Conservation (phyloP, 1,284 basidiomycete species). For the Trametes versicolor region DNA sequence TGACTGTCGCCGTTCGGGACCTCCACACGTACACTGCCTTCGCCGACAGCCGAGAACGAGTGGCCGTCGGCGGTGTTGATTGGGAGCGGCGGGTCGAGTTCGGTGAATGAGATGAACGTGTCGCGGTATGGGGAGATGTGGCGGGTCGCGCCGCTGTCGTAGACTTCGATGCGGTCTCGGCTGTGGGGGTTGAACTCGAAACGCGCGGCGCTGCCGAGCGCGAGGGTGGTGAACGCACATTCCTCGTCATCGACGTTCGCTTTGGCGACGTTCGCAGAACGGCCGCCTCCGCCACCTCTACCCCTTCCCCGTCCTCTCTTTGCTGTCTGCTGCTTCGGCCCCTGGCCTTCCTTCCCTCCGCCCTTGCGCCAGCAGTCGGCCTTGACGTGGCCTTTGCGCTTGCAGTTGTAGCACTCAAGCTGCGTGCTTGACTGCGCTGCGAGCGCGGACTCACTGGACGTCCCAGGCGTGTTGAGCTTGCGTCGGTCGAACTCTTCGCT, state of each 20-base stretch:
- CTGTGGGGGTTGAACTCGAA: not conserved
- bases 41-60: conserved; percentile 44
- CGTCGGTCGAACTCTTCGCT: conserved; percentile 36
- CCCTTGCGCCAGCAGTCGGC: conserved; percentile 37
- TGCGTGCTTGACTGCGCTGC: conserved; percentile 5
- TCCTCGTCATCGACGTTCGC: conserved; percentile 15
- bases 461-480: conserved; percentile 1
- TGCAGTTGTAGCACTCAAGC: conserved; percentile 39
- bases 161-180: conserved; percentile 37
- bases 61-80: conserved; percentile 47
- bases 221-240: conserved; percentile 16
- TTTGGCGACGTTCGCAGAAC: conserved; percentile 16
- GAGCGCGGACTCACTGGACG: conserved; percentile 17
- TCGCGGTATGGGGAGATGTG: conserved; percentile 48
- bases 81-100: conserved; percentile 36
- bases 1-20: conserved; percentile 43
- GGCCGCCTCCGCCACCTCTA: conserved; percentile 6
- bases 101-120: conserved; percentile 35
- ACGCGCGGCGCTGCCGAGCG: not conserved
- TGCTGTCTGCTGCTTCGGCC: conserved; percentile 25
- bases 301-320: not conserved
- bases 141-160: conserved; percentile 47
- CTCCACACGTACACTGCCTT: conserved; percentile 44
- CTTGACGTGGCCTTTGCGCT: conserved; percentile 39
- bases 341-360: conserved; percentile 37